These are phyloP conservation scores for Cubamyces lactineus DNA, from an alignment of 768 basidiomycete genomes.

Conservation along the genomic window DNA sequence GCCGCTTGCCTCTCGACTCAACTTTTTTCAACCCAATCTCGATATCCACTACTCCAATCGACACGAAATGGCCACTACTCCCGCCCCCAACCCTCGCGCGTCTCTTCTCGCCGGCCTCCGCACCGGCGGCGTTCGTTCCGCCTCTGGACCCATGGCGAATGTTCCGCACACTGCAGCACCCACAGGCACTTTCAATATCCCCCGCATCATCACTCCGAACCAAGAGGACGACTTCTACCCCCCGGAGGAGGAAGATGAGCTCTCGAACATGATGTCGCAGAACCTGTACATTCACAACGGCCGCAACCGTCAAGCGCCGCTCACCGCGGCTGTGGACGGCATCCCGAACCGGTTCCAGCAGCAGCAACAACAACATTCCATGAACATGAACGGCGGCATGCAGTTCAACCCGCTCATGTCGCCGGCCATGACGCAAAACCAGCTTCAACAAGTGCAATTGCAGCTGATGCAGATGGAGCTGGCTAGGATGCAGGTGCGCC, in stretches of 20 bases:
- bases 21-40: constrained; percentile 21
- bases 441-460: constrained; percentile 73
- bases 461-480: constrained; percentile 88
- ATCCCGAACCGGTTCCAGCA: constrained; percentile 66
- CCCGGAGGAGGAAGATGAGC: constrained; percentile 61
- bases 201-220: constrained; percentile 54
- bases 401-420: constrained; percentile 45
- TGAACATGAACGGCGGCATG: constrained; percentile 54
- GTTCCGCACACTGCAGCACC: constrained; percentile 74
- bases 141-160: constrained; percentile 43
- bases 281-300: constrained; percentile 52
- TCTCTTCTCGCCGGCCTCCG: constrained; percentile 88
- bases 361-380: constrained; percentile 58
- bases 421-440: constrained; percentile 50
- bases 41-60: constrained; percentile 26
- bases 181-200: constrained; percentile 62
- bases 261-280: constrained; percentile 58
- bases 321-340: constrained; percentile 75
- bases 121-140: constrained; percentile 87
- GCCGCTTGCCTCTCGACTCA: constrained; percentile 16
- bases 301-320: constrained; percentile 46
- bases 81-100: constrained; percentile 60
- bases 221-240: constrained; percentile 48
- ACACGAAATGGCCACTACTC: constrained; percentile 46
- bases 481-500: constrained; percentile 73